Base-by-base conservation (phyloP, 768 basidiomycete species). In the Suillus fuscotomentosus region DNA sequence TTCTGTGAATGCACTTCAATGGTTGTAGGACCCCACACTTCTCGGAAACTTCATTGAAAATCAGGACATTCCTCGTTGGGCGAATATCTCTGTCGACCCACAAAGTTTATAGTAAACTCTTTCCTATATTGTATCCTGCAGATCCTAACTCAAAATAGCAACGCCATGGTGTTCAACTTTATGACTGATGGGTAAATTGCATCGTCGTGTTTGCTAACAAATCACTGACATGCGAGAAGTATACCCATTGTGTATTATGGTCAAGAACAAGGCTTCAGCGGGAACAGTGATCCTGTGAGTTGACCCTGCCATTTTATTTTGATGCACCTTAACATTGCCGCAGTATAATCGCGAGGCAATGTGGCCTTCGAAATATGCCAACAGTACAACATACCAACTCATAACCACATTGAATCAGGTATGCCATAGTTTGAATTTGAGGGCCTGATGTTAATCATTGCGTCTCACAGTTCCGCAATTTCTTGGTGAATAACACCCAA, bases 221-320 rank as follows among this genome's bases (percentile, higher is more conserved):
- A 20, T 57, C 45, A 48, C 36, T 34, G 36, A 38, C 60, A 60
- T 56, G 61, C 34, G 36, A 24, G 57, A 17, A 82, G 81, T n/a
- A 91, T 92, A 68, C 91, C 92, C 0, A 86, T 93, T 65, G 84
- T 91, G 13, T 94, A 93, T 73, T 91, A 91, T 65, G 91, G 92
- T 2, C 90, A 91, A 75, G 92, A 93, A 69, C 91, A 92, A 72
- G 77, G 81, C 47, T 88, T 90, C 73, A 78, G 76, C 62, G 92
- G 91, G 41, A 77, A 76, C 70, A 76, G 73, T 9, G 91, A 93
- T 70, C 91, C 91, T 42, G 88, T 90, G 73, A 68, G 83, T 70
- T 38, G 27, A 63, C 13, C 38, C 34, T 7, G 38, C 43, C 38
- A 36, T 31, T 66, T 61, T 34, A 27, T 34, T 55, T 60, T 60